Evolutionary conservation across 805 yeast species (phyloP).

Genomic region (Ogataea thermomethanolica): DNA sequence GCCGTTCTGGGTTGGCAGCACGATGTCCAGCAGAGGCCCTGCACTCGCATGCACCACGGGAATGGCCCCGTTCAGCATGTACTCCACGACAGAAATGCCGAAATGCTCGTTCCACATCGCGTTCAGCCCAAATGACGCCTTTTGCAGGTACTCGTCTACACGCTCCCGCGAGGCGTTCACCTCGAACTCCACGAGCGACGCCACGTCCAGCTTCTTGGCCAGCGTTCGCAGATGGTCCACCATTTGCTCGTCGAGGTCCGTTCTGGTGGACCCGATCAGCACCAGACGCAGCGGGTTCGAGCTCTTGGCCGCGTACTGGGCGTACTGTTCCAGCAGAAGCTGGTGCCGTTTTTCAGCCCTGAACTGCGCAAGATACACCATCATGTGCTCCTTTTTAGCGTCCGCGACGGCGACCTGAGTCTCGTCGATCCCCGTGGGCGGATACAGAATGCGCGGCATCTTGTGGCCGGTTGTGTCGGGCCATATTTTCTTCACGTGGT

Average conservation of each 20-base stretch:
- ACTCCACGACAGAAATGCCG: conserved; percentile 96
- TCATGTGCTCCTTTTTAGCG: conserved; percentile 33
- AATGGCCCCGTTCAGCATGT: conserved; percentile 77
- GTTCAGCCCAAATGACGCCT: conserved; percentile 74
- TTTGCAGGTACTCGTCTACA: conserved; percentile 51
- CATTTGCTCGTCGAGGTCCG: conserved; percentile 56
- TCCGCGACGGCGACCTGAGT: conserved; percentile 19
- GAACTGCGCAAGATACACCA: conserved; percentile 82
- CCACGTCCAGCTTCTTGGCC: conserved; percentile 43
- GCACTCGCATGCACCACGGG: conserved; percentile 94
- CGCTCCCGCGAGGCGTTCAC: conserved; percentile 71
- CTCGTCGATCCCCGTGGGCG: conserved; percentile 81
- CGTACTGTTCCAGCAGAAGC: conserved; percentile 62
- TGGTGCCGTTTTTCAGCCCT: conserved; percentile 92
- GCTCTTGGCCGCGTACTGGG: conserved; percentile 40
- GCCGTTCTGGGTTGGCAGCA: conserved; percentile 40
- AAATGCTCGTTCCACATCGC: conserved; percentile 99
- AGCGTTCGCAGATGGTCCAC: conserved; percentile 47
- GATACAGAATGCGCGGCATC: conserved; percentile 58
- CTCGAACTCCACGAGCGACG: conserved; percentile 34
- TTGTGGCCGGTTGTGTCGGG: conserved; percentile 33
- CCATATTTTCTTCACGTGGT: conserved; percentile 73
- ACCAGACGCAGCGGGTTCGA: conserved; percentile 51
- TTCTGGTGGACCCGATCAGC: conserved; percentile 82
- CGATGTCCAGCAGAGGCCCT: conserved; percentile 90